These are phyloP conservation scores for Micractinium conductrix DNA, from an alignment of 139 green algal species.

Conservation along the genomic window DNA sequence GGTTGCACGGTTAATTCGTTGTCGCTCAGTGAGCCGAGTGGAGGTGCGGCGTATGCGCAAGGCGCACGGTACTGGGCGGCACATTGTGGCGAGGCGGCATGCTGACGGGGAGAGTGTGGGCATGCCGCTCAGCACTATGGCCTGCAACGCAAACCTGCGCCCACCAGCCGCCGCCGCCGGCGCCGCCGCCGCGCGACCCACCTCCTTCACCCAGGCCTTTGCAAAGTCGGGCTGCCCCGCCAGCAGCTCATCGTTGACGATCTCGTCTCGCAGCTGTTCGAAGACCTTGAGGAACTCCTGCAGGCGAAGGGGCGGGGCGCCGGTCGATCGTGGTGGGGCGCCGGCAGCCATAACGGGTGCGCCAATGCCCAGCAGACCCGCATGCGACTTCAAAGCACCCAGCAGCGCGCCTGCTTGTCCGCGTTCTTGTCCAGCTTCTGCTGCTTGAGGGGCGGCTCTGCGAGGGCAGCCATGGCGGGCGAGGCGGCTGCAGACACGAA, in stretches of 20 bases:
- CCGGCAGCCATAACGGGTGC: too few relatives aligned
- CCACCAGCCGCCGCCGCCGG: background rate
- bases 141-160: background rate
- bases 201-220: constrained; percentile 76
- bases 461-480: background rate
- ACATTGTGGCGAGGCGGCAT: too few relatives aligned
- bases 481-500: too few relatives aligned
- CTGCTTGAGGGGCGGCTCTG: constrained; percentile 41
- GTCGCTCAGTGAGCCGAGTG: too few relatives aligned
- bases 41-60: too few relatives aligned
- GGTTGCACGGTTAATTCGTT: too few relatives aligned
- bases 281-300: constrained; percentile 83
- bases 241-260: constrained; percentile 70
- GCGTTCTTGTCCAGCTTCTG: constrained; percentile 38
- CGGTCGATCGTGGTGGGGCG: too few relatives aligned
- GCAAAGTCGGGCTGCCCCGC: constrained; percentile 62
- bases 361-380: too few relatives aligned
- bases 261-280: constrained; percentile 71
- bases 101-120: background rate
- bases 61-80: too few relatives aligned
- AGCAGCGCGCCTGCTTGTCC: constrained; percentile 42
- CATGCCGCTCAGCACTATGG: background rate
- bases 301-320: too few relatives aligned
- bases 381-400: too few relatives aligned
- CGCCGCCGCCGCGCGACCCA: constrained; percentile 33